Conservation (phyloP, 2,329 filamentous ascomycete genomes). For the Dothiorella sarmentorum region DNA sequence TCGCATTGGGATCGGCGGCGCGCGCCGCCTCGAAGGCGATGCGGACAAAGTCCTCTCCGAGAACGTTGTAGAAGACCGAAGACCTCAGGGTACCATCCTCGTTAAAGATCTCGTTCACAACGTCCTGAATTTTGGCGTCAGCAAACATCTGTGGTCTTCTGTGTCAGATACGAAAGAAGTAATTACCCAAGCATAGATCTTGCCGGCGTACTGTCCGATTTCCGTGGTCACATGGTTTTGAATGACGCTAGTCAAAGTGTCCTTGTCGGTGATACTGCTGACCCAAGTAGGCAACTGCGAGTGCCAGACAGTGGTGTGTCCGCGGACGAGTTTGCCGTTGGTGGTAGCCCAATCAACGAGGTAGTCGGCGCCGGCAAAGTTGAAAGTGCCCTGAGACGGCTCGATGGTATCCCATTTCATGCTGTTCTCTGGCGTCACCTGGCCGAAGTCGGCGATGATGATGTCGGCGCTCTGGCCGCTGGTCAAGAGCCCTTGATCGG, state of each 20-base stretch:
- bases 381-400: conserved; percentile 50
- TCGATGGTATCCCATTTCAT: conserved; percentile 66
- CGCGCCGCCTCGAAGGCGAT: conserved; percentile 70
- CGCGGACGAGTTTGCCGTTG: conserved; percentile 59
- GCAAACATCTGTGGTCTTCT: too few relatives aligned
- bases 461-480: conserved; percentile 51
- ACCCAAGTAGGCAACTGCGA: conserved; percentile 55
- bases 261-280: conserved; percentile 50
- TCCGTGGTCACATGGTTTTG: conserved; percentile 58
- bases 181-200: conserved; percentile 55
- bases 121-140: conserved; percentile 41
- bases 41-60: conserved; percentile 66
- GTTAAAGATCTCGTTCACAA: conserved; percentile 63
- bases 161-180: neutral
- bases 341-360: conserved; percentile 56
- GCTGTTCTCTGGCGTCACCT: conserved; percentile 64
- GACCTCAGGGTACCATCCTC: conserved; percentile 57
- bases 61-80: conserved; percentile 63
- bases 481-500: conserved; percentile 53
- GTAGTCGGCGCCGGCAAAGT: conserved; percentile 55
- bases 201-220: conserved; percentile 59
- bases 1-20: conserved; percentile 62
- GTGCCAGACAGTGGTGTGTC: conserved; percentile 67
- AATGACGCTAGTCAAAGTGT: conserved; percentile 54
- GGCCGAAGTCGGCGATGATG: conserved; percentile 60